phyloP scores from a whole-genome alignment of 2,329 filamentous ascomycete species.

The Madurella mycetomatis region DNA sequence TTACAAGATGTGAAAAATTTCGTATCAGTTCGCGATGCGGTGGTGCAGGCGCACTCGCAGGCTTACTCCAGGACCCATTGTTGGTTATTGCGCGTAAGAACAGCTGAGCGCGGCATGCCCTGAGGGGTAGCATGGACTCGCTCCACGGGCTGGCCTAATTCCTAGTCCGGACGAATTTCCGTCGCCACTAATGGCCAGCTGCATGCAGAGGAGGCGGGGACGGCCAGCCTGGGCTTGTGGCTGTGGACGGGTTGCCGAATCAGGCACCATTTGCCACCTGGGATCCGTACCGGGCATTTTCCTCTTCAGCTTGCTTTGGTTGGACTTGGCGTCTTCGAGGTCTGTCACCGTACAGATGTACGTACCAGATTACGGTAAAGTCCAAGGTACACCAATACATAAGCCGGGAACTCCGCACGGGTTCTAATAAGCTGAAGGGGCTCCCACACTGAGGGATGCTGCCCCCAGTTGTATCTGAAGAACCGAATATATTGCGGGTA shows the following conservation, averaged over 20 bases:
- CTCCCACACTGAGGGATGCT: no score
- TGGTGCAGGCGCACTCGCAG: constrained; percentile 5
- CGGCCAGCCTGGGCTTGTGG: background rate
- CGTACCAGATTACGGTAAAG: no score
- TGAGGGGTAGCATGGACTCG: background rate
- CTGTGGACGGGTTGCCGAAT: background rate
- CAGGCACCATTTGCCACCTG: background rate
- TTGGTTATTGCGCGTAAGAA: background rate
- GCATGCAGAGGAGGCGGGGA: background rate
- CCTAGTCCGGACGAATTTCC: background rate
- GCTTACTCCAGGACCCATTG: background rate
- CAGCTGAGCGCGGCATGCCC: background rate
- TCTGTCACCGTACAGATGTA: no score
- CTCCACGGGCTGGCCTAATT: constrained; percentile 1
- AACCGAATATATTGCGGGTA: no score
- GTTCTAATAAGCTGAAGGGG: no score
- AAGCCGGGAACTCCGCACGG: no score
- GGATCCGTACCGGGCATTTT: constrained; percentile 4
- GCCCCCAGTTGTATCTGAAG: no score
- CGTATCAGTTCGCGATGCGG: background rate
- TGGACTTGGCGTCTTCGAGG: no score
- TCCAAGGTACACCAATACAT: no score
- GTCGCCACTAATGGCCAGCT: background rate
- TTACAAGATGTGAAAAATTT: background rate
- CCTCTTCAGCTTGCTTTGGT: background rate